Evolutionary conservation across 371 early-diverging fungal genomes (phyloP).

Genomic region (Mucor piriformis): DNA sequence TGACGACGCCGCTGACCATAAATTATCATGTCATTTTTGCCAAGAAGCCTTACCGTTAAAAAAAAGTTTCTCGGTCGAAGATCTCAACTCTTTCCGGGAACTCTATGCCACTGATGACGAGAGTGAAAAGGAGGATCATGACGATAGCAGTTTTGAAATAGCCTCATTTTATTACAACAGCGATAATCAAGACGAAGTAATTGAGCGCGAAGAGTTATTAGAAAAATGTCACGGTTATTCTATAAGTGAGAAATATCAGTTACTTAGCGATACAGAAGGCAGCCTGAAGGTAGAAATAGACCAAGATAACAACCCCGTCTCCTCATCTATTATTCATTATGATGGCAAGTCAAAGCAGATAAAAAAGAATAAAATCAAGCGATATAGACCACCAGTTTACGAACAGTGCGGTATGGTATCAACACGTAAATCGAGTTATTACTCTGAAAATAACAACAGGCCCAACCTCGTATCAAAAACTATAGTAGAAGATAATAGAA

Average conservation of each 20-base stretch:
- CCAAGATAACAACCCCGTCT: background rate
- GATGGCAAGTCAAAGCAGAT: background rate
- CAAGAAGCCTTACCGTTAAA: background rate
- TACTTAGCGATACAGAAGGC: background rate
- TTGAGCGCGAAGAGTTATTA: background rate
- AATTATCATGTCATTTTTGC: background rate
- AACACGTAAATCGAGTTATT: background rate
- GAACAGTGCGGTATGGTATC: background rate
- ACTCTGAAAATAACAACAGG: background rate
- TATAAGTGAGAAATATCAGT: background rate
- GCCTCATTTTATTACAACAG: background rate
- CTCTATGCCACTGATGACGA: background rate
- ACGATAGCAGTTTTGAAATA: background rate
- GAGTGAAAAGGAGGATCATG: background rate
- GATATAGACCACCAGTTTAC: background rate
- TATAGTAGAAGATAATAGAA: background rate
- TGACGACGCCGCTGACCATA: background rate
- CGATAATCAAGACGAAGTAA: background rate
- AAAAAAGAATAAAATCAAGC: background rate
- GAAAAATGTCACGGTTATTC: background rate
- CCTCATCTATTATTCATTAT: background rate
- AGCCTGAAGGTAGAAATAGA: background rate
- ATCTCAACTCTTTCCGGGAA: background rate
- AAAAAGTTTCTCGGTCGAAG: conserved; percentile 9
- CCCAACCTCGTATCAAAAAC: background rate